Conservation (phyloP, 805 yeast species). For the Lachancea lanzarotensis region DNA sequence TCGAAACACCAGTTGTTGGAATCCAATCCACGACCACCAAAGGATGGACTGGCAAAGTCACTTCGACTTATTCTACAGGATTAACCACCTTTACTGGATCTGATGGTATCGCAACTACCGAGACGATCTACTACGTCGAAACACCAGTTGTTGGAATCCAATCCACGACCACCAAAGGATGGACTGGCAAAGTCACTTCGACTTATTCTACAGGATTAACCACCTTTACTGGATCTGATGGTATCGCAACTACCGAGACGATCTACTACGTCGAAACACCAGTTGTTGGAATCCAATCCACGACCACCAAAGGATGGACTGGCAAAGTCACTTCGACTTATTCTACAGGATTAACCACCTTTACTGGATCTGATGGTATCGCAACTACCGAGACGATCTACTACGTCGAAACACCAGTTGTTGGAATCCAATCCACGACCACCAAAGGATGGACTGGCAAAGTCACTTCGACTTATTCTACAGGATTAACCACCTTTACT, state of each 20-base stretch:
- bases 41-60: slow-evolving; percentile 5
- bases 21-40: slow-evolving; percentile 1
- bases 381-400: neutral
- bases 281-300: neutral
- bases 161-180: slow-evolving; percentile 7
- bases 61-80: slow-evolving; percentile 7
- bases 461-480: too few relatives aligned
- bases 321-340: slow-evolving; percentile 8
- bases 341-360: slow-evolving; percentile 7
- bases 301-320: slow-evolving; percentile 1
- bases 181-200: slow-evolving; percentile 9
- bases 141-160: slow-evolving; percentile 10
- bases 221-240: slow-evolving; percentile 6
- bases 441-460: too few relatives aligned
- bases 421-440: too few relatives aligned
- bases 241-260: slow-evolving; percentile 8
- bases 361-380: slow-evolving; percentile 6
- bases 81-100: slow-evolving; percentile 9
- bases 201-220: slow-evolving; percentile 8
- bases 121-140: slow-evolving; percentile 13
- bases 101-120: slow-evolving; percentile 12
- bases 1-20: slow-evolving; percentile 7
- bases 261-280: slow-evolving; percentile 10
- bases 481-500: too few relatives aligned
- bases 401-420: too few relatives aligned